Conservation (phyloP, 495 filamentous ascomycete genomes). For the Aspergillus diversus region DNA sequence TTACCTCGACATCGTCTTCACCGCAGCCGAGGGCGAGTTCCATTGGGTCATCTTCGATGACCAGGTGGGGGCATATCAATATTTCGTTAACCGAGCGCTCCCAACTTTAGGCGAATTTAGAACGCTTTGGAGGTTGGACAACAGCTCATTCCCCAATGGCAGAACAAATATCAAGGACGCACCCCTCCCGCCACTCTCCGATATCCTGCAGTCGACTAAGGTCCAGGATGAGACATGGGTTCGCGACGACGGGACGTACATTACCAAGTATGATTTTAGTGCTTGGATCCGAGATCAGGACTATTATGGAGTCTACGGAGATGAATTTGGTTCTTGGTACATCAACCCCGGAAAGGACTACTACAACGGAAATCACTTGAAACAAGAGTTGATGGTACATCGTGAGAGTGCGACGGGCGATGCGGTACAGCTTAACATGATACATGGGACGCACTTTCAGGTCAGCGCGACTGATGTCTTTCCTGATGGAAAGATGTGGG, state of each 20-base stretch:
- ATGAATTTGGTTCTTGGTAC: conserved; percentile 45
- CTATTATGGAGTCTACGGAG: conserved; percentile 37
- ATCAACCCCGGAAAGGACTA: conserved; percentile 49
- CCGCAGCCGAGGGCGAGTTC: conserved; percentile 39
- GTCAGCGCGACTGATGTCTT: conserved; percentile 35
- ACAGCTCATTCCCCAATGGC: conserved; percentile 38
- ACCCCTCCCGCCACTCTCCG: conserved; percentile 35
- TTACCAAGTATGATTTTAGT: conserved; percentile 48
- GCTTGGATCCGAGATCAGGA: conserved; percentile 33
- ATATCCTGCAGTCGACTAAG: conserved; percentile 35
- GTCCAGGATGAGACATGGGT: conserved; percentile 50
- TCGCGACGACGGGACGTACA: conserved; percentile 39
- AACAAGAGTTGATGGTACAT: conserved; percentile 47
- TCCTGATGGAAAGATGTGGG: conserved; percentile 42
- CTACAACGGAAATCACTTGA: conserved; percentile 45
- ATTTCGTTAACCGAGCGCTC: conserved; percentile 46
- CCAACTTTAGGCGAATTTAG: conserved; percentile 45
- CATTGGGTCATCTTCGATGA: conserved; percentile 45
- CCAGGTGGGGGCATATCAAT: conserved; percentile 45
- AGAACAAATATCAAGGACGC: conserved; percentile 39
- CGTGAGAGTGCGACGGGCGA: conserved; percentile 42
- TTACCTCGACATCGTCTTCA: conserved; percentile 41
- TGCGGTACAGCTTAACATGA: conserved; percentile 48
- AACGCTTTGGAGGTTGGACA: conserved; percentile 42
- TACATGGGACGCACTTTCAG: conserved; percentile 47